Base-by-base conservation (phyloP, 2,329 filamentous ascomycete species). In the Phoma herbarum region DNA sequence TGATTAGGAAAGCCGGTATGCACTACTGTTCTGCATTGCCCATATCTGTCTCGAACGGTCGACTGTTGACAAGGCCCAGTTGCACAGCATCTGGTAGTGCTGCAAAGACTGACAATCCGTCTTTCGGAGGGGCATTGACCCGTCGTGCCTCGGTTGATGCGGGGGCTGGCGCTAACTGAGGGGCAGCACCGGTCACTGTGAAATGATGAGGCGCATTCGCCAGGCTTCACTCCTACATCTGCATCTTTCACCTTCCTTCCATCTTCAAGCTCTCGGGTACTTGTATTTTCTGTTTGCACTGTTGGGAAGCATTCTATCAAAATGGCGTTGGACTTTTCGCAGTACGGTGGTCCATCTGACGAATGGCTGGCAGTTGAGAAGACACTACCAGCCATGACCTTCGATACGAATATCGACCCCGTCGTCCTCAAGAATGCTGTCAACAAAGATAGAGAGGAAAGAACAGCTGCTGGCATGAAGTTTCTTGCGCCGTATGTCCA, bases 281-380 rank as follows among this genome's bases (percentile, higher is more conserved):
- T 35, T 29, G 12, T 16, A 3, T 12, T 25, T 3, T 29, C 10
- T 35, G 4, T 33, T 26, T 5, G 35, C 7, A 16, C 25, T 3
- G n/a, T 23, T 5, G 8, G 18, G 16, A 50, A 35, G 5, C 20
- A 28, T 9, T 33, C 43, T 7, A 8, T 35, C 2, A 52, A 20
- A 46, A 68, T 63, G 60, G 18, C 60, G 18, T 48, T 68, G 14
- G 65, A 68, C 45, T 74, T 74, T 56, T 70, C 69, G 14, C 61
- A 71, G 16, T 74, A 74, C 35, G 70, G 68, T 31, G 71, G 71
- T 12, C 64, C 68, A 0, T 74, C 72, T 5, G 67, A 70, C 4
- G 72, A 76, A 60, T 76, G 72, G 72, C 65, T 76, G n/a, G 69
- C 63, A 2, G 51, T 75, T 2, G 64, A 74, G 46, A 72, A 68